Evolutionary conservation across 2,329 filamentous ascomycete species (phyloP), one percentile per base, ranked within the genome.

Genomic region (Fusarium robinianum): DNA sequence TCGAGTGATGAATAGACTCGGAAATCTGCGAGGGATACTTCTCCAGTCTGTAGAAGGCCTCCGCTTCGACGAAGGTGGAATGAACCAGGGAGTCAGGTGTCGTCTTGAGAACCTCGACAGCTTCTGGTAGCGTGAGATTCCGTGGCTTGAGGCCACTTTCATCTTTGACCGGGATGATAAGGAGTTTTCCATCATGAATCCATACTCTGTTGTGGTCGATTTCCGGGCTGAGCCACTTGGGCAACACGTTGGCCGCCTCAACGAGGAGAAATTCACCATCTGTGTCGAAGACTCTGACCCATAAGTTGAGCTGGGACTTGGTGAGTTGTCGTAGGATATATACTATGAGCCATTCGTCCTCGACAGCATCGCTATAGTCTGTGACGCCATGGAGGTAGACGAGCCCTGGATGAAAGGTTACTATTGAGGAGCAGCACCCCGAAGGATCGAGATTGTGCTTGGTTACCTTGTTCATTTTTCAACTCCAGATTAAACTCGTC

Each of bases 261-360:
- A 96, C 86, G 12, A 99, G 81, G 35, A 99, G 78, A 60, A 99
- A 99, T 64, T 99, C 91, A 58, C 95, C 95, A 69, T 97, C 94
- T 34, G 84, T 86, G 66, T 99, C 94, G 47, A 81, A 84, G 4
- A 95, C 78, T 34, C 88, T 84, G 32, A 90, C 80, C 91, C 92
- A 99, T 6, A 90, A 74, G 47, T 86, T 77, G 5, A 81, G 74
- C 59, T 88, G 88, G 24, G 79, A 76, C 57, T 78, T 87, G 57
- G 85, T 91, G 57, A 97, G 72, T 68, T 95, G 86, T 30, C 88
- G 83, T 19, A 99, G 75, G 5, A 97, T 72, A 69, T 91, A 96
- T 14, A 97, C 91, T 47, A 97, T 85, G 5, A 97, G 79, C 95
- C 94, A 99, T 72, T 99, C 95, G 60, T 99, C 94, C 62, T 96